Base-by-base conservation (phyloP, 345 rosid species). In the Bruguiera parviflora region DNA sequence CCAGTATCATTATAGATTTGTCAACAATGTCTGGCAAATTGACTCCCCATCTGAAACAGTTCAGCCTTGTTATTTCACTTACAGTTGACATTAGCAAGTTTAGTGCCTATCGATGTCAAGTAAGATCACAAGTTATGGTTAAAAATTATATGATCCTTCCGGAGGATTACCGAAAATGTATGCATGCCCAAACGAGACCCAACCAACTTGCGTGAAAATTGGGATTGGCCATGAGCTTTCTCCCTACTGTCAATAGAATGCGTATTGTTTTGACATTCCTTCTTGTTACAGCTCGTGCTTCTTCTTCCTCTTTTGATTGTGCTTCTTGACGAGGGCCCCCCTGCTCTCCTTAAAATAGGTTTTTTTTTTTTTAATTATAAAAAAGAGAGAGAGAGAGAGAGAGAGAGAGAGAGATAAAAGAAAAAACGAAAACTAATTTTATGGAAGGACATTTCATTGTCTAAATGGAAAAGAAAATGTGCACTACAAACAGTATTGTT, bases 171-270 rank as follows among this genome's bases (percentile, higher is more conserved):
- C 89, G 86, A 87, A 86, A 91, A 51, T 85, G 90, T 73, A 94
- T 76, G 79, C 83, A 75, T 58, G 98, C 90, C 97, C 96, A 94
- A 21, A 86, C 76, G 33, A 94, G 80, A 66, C 87, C 96, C 35
- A 84, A 11, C 49, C 85, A 22, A 63, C 97, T 81, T 66, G 93
- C 92, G 79, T 91, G 85, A 32, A 91, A 88, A 65, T 94, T 94
- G 58, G 97, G 98, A 75, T 91, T 94, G 56, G 60, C 47, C 49
- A 87, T 46, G 53, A 91, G 92, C 73, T 88, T 89, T 83, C 61
- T 84, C 69, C 83, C 91, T 66, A 89, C 97, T 53, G 78, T 84
- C 66, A 79, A 70, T 53, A 94, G 64, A 79, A 91, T 75, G 64
- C 64, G 61, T 76, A 68, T n/a, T 47, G 85, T 67, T 73, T 84